Conservation (phyloP, 257 asterid genomes). For the Cruciata laevipes region DNA sequence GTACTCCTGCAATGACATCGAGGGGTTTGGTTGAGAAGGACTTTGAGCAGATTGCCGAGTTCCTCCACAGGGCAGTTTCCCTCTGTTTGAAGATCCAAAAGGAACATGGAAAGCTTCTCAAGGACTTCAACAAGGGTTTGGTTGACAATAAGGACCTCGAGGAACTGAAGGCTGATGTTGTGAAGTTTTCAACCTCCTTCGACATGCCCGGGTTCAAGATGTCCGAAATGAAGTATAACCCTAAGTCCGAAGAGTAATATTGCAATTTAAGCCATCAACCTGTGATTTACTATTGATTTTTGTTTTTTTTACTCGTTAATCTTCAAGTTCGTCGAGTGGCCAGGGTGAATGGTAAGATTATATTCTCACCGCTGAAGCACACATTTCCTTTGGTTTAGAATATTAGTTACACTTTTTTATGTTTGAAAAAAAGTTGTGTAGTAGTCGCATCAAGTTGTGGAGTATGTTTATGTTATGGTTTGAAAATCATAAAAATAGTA, state of each 20-base stretch:
- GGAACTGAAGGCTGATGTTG: conserved; percentile 85
- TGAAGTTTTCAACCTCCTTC: conserved; percentile 67
- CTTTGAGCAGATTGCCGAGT: conserved; percentile 91
- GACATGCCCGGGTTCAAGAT: conserved; percentile 94
- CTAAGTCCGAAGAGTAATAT: conserved; percentile 19
- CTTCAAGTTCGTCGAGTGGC: conserved; percentile 4
- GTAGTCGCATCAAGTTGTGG: conserved; percentile 10
- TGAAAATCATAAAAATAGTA: too few species aligned
- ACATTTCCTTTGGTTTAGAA: background rate
- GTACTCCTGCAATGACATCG: conserved; percentile 97
- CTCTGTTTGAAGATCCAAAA: conserved; percentile 79
- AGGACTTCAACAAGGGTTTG: conserved; percentile 93
- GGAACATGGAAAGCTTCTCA: conserved; percentile 80
- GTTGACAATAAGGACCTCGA: conserved; percentile 85
- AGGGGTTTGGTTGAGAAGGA: conserved; percentile 94
- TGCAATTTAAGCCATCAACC: too few species aligned
- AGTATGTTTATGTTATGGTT: background rate
- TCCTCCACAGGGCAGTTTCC: conserved; percentile 81
- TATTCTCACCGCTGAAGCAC: background rate
- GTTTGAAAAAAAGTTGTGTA: background rate
- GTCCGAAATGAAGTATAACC: conserved; percentile 89
- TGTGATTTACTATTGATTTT: background rate
- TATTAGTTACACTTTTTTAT: background rate
- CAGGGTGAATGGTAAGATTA: background rate
- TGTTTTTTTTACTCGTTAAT: background rate